Base-by-base conservation (phyloP, 805 yeast species). In the Yarrowia deformans region DNA sequence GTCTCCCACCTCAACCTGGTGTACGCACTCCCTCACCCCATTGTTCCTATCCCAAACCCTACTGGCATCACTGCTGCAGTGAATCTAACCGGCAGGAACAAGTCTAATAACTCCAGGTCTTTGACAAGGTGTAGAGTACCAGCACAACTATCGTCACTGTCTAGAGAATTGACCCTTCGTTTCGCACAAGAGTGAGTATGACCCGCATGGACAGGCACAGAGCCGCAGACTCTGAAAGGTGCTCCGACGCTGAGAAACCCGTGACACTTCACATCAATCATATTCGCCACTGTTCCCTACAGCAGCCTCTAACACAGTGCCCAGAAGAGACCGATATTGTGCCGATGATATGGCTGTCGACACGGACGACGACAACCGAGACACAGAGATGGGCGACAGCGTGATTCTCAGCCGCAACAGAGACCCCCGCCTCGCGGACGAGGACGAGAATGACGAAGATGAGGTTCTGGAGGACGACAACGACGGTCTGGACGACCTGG, bases 401-500 rank as follows among this genome's bases (percentile, higher is more conserved):
- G 68, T 56, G 32, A 34, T 55, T 29, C 55, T 42, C 55, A 52
- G 52, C 52, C 52, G 66, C 37, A 16, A 29, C 39, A 19, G 58
- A n/a, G 71, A 56, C 18, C 45, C 42, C 35, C 72, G 55, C 35
- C 32, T 6, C 12, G 68, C 37, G 13, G 75, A 66, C 23, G 70
- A 48, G n/a, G 74, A 69, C 40, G 73, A 71, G 60, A 63, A 50
- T 37, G 70, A 70, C 18, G 72, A 67, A 5, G 69, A 67, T 4
- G 72, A 66, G 3, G 73, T 67, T 9, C 72, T 70, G 16, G 74
- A 70, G 8, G 72, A 67, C 14, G 68, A 68, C 1, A 14, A 48
- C 18, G 54, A 66, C 3, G 73, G 66, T 4, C 72, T 70, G n/a
- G 74, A 71, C 9, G 72, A 67, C 16, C 71, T 61, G 2, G 72